Base-by-base conservation (phyloP, 768 basidiomycete genomes). In the Leccinum disarticulatum region DNA sequence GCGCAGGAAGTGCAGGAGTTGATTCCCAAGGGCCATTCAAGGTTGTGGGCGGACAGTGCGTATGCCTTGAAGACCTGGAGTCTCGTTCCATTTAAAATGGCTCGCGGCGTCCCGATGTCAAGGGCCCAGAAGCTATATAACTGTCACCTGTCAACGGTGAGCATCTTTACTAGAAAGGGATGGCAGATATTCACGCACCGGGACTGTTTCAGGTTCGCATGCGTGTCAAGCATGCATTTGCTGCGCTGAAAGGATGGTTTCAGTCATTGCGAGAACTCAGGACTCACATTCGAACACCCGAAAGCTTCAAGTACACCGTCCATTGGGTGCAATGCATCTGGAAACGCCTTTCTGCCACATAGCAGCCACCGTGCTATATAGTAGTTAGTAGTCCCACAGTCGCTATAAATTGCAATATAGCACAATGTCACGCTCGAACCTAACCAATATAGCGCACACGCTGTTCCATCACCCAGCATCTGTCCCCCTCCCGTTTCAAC, bases 321-420 rank as follows among this genome's bases (percentile, higher is more conserved):
- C 50, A 57, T 28, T 57, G 41, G 56, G 31, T 57, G 13, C 50
- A 43, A 4, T 57, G 51, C 28, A n/a, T n/a, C n/a, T n/a, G n/a
- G n/a, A n/a, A n/a, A n/a, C n/a, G n/a, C n/a, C n/a, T n/a, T n/a
- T n/a, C n/a, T n/a, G n/a, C n/a, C n/a, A n/a, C n/a, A n/a, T n/a
- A n/a, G n/a, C n/a, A n/a, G n/a, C n/a, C n/a, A n/a, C n/a, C n/a
- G n/a, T n/a, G n/a, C n/a, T n/a, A n/a, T n/a, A n/a, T n/a, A n/a
- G n/a, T n/a, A n/a, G n/a, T n/a, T n/a, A n/a, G n/a, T n/a, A n/a
- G n/a, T n/a, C n/a, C n/a, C n/a, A n/a, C n/a, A n/a, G n/a, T n/a
- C n/a, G n/a, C n/a, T n/a, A n/a, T n/a, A n/a, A n/a, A n/a, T n/a
- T n/a, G n/a, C n/a, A n/a, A n/a, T n/a, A n/a, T n/a, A n/a, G n/a